Evolutionary conservation across 176 grass and related monocot genomes (phyloP), one percentile per base, ranked within the genome.

Genomic region (Triticum timopheevii): DNA sequence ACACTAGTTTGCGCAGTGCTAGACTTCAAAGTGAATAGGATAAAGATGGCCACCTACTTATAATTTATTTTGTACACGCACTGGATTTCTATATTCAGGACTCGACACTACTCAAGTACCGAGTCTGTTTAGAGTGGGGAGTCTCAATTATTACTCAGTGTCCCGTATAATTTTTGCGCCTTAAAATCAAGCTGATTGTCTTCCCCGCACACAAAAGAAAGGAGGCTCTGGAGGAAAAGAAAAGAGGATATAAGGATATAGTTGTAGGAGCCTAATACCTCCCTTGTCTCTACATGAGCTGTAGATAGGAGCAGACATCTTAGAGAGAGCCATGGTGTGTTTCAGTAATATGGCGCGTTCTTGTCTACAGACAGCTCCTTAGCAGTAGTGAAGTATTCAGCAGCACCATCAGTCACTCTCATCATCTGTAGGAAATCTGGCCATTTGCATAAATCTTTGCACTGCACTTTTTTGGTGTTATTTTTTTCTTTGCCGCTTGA

Each of bases 401-500:
- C 40, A 80, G 24, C 23, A 65, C 52, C 19, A 22, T 27, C 24
- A 72, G 12, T 44, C 31, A 12, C 10, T 62, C 6, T 70, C 16
- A 50, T 69, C 54, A 47, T 61, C 54, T 79, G 20, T 72, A 39
- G 28, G 7, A 79, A 73, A 62, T 87, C 40, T 68, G 61, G 23
- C 20, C 45, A 12, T 62, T 66, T 28, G 31, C n/a, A 66, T 75
- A 87, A 33, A 23, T 39, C 16, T 59, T 13, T 52, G 73, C 30
- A 17, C 20, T 83, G 13, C 69, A 33, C 39, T 70, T 88, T 35
- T 70, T 77, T 47, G 20, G 20, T 45, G 27, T 31, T 19, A 66
- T 36, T 15, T 62, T 69, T 61, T 79, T 23, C 40, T 72, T 63
- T 24, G 6, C 30, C 34, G 6, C 2, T 66, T 71, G 65, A 45